Conservation (phyloP, 2,329 filamentous ascomycete genomes). For the Gyromitra esculenta region DNA sequence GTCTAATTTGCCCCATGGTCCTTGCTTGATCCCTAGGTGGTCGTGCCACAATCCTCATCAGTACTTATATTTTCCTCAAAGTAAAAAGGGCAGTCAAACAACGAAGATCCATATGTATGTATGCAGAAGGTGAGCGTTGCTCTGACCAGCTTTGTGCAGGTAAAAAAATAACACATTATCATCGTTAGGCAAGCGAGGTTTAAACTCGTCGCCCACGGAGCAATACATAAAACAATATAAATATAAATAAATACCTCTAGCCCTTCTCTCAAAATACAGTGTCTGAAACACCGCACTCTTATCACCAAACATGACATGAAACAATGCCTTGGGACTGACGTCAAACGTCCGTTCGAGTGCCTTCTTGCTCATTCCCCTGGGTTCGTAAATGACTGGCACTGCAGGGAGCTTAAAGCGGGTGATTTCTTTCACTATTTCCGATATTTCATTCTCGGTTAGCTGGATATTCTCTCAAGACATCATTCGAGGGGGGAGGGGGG, state of each 20-base stretch:
- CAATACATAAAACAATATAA: background rate
- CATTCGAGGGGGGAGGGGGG: constrained; percentile 57
- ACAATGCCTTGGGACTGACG: constrained; percentile 91
- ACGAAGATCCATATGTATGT: background rate
- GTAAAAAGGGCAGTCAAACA: constrained; percentile 7
- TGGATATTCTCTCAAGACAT: constrained; percentile 53
- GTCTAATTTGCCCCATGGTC: constrained; percentile 80
- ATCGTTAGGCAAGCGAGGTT: background rate
- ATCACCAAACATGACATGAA: constrained; percentile 96
- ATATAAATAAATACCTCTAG: constrained; percentile 64
- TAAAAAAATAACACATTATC: background rate
- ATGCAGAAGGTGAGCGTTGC: constrained; percentile 54
- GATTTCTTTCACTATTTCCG: constrained; percentile 62
- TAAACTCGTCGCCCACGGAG: background rate
- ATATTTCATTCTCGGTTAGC: constrained; percentile 55
- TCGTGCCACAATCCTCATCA: constrained; percentile 47
- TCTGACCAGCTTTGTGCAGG: background rate
- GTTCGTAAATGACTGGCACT: constrained; percentile 83
- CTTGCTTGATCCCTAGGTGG: constrained; percentile 75
- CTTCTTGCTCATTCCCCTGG: constrained; percentile 78
- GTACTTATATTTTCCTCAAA: constrained; percentile 1
- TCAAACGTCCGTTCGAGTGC: constrained; percentile 85
- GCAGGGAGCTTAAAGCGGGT: constrained; percentile 83
- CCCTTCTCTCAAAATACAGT: constrained; percentile 83
- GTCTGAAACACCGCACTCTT: constrained; percentile 94